Base-by-base conservation (phyloP, 2,329 filamentous ascomycete species). In the Pseudogymnoascus sp. region DNA sequence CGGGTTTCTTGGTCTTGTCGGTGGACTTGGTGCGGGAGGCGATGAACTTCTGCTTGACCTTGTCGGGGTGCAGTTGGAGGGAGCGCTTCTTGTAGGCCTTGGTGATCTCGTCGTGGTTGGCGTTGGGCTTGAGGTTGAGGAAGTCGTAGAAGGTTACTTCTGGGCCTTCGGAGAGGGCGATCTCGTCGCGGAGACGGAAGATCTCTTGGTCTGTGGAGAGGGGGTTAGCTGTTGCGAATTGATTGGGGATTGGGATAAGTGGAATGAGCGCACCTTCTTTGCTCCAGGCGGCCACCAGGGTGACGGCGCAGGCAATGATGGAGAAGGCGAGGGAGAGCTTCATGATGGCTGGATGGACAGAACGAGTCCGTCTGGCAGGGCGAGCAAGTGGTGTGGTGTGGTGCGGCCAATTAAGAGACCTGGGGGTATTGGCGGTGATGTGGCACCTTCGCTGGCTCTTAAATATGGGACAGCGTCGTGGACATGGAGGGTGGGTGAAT, bases 141-240 rank as follows among this genome's bases (percentile, higher is more conserved):
- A 96, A 95, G 74, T 96, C 88, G 84, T 99, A 99, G 78, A 99
- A 99, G 70, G 90, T 95, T 65, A 91, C 83, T 66, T 90, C 87
- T 61, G 81, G 72, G 64, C 95, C 92, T 75, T 97, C 90, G 68
- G 86, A 80, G 50, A 85, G 78, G 65, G 84, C 79, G 63, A 99
- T 84, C 75, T 97, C 95, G 78, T 97, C 92, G 72, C 88, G 88
- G 66, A 99, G 82, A 70, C 92, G 90, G 80, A 99, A 99, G 79
- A 99, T 97, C 78, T 99, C 95, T 74, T 96, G 91, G 78, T 99
- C 95, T 96, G 72, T n/a, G 29, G 64, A 63, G 64, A 62, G 64
- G 62, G 37, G 31, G 60, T 64, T 60, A 72, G 71, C 70, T 62
- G 61, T 21, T 31, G 16, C 0, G 7, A 16, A 16, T 33, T 31